These are phyloP conservation scores for Penicillium taxi DNA, from an alignment of 495 filamentous ascomycete species.

Conservation along the genomic window DNA sequence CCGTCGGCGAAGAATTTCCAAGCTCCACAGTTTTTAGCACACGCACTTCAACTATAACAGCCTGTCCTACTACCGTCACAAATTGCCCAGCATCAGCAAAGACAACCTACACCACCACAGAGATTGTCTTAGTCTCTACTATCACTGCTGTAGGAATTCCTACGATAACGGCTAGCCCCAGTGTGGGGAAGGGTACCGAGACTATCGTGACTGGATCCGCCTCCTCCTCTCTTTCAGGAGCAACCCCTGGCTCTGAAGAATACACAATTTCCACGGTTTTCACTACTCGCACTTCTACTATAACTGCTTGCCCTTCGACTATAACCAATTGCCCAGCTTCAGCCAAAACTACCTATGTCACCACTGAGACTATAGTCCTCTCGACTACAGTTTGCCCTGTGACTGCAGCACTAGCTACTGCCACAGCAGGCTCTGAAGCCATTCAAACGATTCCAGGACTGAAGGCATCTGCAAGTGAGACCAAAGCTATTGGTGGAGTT, in stretches of 20 bases:
- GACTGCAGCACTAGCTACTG: constrained; percentile 3
- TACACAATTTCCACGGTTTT: constrained; percentile 8
- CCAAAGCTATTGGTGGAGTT: too few species aligned
- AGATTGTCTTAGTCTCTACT: constrained; percentile 2
- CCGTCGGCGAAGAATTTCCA: too few species aligned
- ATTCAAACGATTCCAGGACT: too few species aligned
- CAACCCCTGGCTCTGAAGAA: not conserved
- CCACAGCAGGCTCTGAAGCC: too few species aligned
- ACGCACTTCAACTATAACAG: constrained; percentile 21
- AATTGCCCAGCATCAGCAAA: constrained; percentile 14
- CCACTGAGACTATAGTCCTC: constrained; percentile 9
- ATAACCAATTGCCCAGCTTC: constrained; percentile 8
- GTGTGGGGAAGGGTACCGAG: too few species aligned
- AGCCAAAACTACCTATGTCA: constrained; percentile 6
- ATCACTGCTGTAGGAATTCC: constrained; percentile 5
- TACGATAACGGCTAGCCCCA: not conserved
- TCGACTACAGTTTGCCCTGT: constrained; percentile 13
- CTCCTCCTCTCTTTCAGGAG: not conserved
- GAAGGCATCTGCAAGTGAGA: too few species aligned
- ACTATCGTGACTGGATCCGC: not conserved
- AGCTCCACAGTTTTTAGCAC: constrained; percentile 31
- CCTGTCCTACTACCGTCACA: constrained; percentile 19
- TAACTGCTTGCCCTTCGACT: constrained; percentile 12
- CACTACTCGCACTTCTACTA: constrained; percentile 5
- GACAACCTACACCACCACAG: constrained; percentile 3